phyloP scores from a whole-genome alignment of 306 rosid species.

The Castanea crenata region DNA sequence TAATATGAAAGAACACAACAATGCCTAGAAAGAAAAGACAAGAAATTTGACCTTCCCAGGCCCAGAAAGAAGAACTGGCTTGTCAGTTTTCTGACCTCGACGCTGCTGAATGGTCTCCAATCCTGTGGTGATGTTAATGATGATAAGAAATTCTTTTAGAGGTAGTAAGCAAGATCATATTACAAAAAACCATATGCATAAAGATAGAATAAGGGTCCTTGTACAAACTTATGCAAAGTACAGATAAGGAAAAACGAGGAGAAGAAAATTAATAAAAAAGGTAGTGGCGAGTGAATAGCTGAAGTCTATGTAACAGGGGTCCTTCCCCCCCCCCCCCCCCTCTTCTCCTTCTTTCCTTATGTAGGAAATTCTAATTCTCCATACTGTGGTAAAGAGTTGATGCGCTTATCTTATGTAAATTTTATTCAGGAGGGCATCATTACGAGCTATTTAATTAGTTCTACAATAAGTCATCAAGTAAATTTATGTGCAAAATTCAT shows the following conservation, averaged over 20 bases:
- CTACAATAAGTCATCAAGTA: background rate
- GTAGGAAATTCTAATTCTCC: background rate
- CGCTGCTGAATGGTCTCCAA: conserved; percentile 83
- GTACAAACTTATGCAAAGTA: conserved; percentile 3
- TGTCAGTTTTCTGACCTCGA: conserved; percentile 73
- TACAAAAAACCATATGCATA: background rate
- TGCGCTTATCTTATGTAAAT: background rate
- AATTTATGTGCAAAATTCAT: background rate
- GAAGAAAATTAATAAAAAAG: background rate
- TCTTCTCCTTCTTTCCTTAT: background rate
- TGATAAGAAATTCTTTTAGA: conserved; percentile 4
- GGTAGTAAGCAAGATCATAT: background rate
- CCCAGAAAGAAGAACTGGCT: conserved; percentile 80
- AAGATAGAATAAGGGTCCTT: background rate
- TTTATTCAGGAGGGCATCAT: background rate
- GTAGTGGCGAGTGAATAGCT: background rate
- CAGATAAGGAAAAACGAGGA: background rate
- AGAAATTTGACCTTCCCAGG: conserved; percentile 76
- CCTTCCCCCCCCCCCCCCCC: too few species aligned
- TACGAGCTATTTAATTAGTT: background rate
- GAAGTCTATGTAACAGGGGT: background rate
- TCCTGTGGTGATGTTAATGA: conserved; percentile 37
- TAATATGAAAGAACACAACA: background rate
- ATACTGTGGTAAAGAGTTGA: background rate
- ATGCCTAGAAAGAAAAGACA: conserved; percentile 8